These are phyloP conservation scores for Xylaria polymorpha DNA, from an alignment of 2,329 filamentous ascomycete species.

Conservation along the genomic window DNA sequence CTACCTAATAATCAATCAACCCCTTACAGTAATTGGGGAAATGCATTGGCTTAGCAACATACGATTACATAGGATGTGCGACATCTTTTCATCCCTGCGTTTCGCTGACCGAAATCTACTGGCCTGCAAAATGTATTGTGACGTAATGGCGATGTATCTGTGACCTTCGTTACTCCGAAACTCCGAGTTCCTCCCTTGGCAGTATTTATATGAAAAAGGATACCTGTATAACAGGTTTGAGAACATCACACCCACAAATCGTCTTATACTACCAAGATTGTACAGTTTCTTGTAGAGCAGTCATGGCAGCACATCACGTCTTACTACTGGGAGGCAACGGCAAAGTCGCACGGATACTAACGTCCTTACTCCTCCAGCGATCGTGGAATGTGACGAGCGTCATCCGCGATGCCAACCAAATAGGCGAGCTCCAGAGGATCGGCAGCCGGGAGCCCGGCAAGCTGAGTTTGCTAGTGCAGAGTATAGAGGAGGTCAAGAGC, in stretches of 20 bases:
- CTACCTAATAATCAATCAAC: too few relatives aligned
- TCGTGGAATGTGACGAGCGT: slow-evolving; percentile 83
- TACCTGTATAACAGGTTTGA: neutral
- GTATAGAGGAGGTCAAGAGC: slow-evolving; percentile 76
- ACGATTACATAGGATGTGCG: neutral
- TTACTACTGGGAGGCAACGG: slow-evolving; percentile 85
- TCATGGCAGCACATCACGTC: slow-evolving; percentile 58
- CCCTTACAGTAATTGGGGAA: too few relatives aligned
- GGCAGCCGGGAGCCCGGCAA: slow-evolving; percentile 65
- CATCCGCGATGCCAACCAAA: slow-evolving; percentile 78
- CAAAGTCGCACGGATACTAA: slow-evolving; percentile 79
- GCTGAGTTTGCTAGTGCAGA: slow-evolving; percentile 75
- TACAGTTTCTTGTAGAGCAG: neutral
- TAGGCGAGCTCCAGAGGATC: slow-evolving; percentile 70
- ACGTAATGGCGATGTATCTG: slow-evolving; percentile 31
- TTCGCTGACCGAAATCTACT: neutral
- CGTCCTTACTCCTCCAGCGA: slow-evolving; percentile 78
- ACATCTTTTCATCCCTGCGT: slow-evolving; percentile 23
- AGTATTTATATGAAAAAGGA: neutral
- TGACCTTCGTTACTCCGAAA: slow-evolving; percentile 11
- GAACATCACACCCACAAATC: neutral
- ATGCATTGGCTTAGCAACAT: neutral
- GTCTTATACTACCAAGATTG: neutral
- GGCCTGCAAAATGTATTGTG: slow-evolving; percentile 17
- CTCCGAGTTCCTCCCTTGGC: slow-evolving; percentile 9